A percentile compares a stretch with the other conserved stretches of the same genome.
These are phyloP conservation scores for Epichloe gansuensis DNA, from an alignment of 2,329 filamentous ascomycete genomes.

Conservation along the genomic window DNA sequence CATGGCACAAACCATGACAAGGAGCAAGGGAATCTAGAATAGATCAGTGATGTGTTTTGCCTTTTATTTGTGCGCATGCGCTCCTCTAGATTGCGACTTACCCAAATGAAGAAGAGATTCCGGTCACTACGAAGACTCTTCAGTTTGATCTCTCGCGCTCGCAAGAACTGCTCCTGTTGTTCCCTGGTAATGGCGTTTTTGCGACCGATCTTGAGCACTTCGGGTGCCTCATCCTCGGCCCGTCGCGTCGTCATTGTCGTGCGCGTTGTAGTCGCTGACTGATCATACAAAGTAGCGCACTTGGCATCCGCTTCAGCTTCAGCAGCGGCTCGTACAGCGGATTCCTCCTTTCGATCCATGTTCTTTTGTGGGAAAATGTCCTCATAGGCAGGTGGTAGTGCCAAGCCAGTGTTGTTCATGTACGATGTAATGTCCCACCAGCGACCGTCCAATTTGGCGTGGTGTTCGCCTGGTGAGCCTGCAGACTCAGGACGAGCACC, in stretches of 20 bases:
- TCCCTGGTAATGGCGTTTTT: slow-evolving; percentile 52
- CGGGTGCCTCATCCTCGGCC: slow-evolving; percentile 26
- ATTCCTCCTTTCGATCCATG: slow-evolving; percentile 42
- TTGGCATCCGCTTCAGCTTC: slow-evolving; percentile 48
- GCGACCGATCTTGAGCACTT: slow-evolving; percentile 44
- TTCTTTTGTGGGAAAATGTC: slow-evolving; percentile 56
- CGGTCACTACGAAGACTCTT: slow-evolving; percentile 51
- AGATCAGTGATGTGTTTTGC: background rate
- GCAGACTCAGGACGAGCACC: slow-evolving; percentile 38
- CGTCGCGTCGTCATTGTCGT: slow-evolving; percentile 23
- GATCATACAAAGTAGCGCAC: slow-evolving; percentile 40
- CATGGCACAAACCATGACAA: slow-evolving; percentile 36
- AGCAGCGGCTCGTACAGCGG: slow-evolving; percentile 43
- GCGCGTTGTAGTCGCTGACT: slow-evolving; percentile 15
- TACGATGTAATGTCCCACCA: slow-evolving; percentile 58
- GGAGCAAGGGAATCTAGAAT: slow-evolving; percentile 34
- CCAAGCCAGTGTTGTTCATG: slow-evolving; percentile 30
- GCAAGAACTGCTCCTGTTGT: slow-evolving; percentile 49
- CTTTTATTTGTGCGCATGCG: background rate
- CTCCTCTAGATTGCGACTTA: slow-evolving; percentile 23
- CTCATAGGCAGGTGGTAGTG: slow-evolving; percentile 61
- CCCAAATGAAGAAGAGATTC: slow-evolving; percentile 58
- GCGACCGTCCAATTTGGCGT: slow-evolving; percentile 35
- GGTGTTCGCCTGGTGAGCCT: slow-evolving; percentile 29
- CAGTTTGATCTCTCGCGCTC: slow-evolving; percentile 47